Conservation (phyloP, 345 rosid species). For the Trapa incisa region DNA sequence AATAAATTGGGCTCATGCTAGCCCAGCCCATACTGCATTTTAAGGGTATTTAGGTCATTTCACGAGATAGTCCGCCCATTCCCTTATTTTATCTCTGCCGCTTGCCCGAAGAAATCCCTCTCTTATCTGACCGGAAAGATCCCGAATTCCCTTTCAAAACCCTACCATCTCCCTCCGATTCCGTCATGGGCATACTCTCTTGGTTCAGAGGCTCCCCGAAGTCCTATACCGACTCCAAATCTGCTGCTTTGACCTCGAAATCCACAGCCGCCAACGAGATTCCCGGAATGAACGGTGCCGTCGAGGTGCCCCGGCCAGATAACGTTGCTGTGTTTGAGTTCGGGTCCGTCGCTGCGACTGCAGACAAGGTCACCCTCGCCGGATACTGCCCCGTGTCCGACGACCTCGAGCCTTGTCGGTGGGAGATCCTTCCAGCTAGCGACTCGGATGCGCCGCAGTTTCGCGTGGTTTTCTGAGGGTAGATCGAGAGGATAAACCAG, state of each 20-base stretch:
- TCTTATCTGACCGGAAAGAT: background rate
- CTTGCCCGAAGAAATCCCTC: background rate
- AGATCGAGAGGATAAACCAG: background rate
- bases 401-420: slow-evolving; percentile 87
- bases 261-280: slow-evolving; percentile 12
- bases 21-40: background rate
- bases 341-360: slow-evolving; percentile 60
- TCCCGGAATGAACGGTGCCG: slow-evolving; percentile 78
- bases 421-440: slow-evolving; percentile 69
- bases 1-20: too few species aligned
- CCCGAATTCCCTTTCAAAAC: background rate
- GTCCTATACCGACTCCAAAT: slow-evolving; percentile 21
- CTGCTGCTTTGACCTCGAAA: slow-evolving; percentile 9
- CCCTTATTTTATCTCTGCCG: background rate
- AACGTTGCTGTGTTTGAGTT: slow-evolving; percentile 84
- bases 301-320: slow-evolving; percentile 58
- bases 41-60: background rate
- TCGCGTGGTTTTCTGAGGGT: slow-evolving; percentile 66
- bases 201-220: slow-evolving; percentile 59
- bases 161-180: background rate
- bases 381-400: slow-evolving; percentile 92
- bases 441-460: slow-evolving; percentile 76
- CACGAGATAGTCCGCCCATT: background rate
- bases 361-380: slow-evolving; percentile 76
- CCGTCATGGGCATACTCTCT: slow-evolving; percentile 68